A percentile compares a stretch with the other conserved stretches of the same genome.
Conservation (phyloP, 176 grass and related monocot species). For the Phoenix roebelenii region DNA sequence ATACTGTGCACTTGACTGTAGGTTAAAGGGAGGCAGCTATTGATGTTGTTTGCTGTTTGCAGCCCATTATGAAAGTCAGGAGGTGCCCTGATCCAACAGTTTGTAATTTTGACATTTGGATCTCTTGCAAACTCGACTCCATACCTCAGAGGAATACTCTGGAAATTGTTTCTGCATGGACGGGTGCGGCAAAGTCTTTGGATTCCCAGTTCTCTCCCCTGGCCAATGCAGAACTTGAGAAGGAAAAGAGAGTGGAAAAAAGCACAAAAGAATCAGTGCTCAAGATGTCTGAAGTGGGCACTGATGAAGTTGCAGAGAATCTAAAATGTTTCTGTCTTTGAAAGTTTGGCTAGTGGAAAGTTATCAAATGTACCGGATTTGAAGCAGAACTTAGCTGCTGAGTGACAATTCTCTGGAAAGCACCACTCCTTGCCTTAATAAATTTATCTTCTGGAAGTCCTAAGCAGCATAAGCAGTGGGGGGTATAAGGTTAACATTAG, state of each 20-base stretch:
- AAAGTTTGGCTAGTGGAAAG: not conserved
- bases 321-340: constrained; percentile 1
- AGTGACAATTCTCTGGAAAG: not conserved
- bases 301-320: not conserved
- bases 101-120: constrained; percentile 75
- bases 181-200: constrained; percentile 48
- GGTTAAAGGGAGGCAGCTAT: constrained; percentile 87
- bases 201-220: constrained; percentile 55
- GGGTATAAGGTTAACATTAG: too few relatives aligned
- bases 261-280: not conserved
- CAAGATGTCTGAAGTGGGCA: not conserved
- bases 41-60: constrained; percentile 80
- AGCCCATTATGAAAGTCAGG: constrained; percentile 77
- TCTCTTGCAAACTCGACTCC: constrained; percentile 86
- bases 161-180: constrained; percentile 60
- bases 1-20: constrained; percentile 5
- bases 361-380: not conserved
- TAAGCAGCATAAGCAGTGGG: too few relatives aligned
- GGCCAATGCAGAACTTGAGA: constrained; percentile 10
- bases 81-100: constrained; percentile 69
- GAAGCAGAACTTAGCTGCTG: not conserved
- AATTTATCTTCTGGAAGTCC: too few relatives aligned
- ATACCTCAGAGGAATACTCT: constrained; percentile 67
- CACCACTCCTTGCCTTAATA: not conserved
- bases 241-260: constrained; percentile 2